Percentiles rank a stretch among this genome's conserved stretches.
Conservation (phyloP, 2,329 filamentous ascomycete species). For the Penicillium brevicompactum region DNA sequence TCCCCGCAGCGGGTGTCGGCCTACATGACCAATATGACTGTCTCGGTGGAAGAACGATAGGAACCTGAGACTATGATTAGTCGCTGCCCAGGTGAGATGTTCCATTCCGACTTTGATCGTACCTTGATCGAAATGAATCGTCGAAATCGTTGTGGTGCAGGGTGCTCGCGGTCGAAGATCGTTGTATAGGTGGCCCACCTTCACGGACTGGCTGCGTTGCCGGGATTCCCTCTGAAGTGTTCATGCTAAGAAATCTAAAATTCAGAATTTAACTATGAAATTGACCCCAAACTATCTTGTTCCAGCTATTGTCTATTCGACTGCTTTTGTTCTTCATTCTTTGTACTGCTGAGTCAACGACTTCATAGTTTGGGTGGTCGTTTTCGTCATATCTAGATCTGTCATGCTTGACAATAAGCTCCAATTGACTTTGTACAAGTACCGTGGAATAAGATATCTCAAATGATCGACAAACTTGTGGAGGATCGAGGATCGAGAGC, state of each 20-base stretch:
- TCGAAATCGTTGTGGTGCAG: slow-evolving; percentile 28
- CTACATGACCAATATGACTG: slow-evolving; percentile 28
- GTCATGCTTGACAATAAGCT: not conserved
- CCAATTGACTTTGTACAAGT: not conserved
- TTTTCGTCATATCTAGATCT: slow-evolving; percentile 2
- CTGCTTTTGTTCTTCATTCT: not conserved
- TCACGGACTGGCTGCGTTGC: not conserved
- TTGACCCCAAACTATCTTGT: not conserved
- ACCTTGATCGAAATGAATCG: slow-evolving; percentile 28
- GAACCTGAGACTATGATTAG: slow-evolving; percentile 11
- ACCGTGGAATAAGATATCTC: not conserved
- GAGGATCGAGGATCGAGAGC: too few relatives aligned
- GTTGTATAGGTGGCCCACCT: not conserved
- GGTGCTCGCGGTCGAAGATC: slow-evolving; percentile 23
- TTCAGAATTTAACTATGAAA: not conserved
- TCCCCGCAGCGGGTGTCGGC: slow-evolving; percentile 22
- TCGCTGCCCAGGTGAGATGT: not conserved
- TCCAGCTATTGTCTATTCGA: not conserved
- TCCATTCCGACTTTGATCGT: not conserved
- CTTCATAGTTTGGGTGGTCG: not conserved
- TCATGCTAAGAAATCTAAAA: not conserved
- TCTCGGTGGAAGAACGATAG: slow-evolving; percentile 28
- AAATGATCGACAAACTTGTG: not conserved
- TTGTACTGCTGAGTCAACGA: slow-evolving; percentile 13
- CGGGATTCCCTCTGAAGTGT: not conserved